phyloP scores from a whole-genome alignment of 2,329 filamentous ascomycete genomes.

The Neofusicoccum kwambonambiense region DNA sequence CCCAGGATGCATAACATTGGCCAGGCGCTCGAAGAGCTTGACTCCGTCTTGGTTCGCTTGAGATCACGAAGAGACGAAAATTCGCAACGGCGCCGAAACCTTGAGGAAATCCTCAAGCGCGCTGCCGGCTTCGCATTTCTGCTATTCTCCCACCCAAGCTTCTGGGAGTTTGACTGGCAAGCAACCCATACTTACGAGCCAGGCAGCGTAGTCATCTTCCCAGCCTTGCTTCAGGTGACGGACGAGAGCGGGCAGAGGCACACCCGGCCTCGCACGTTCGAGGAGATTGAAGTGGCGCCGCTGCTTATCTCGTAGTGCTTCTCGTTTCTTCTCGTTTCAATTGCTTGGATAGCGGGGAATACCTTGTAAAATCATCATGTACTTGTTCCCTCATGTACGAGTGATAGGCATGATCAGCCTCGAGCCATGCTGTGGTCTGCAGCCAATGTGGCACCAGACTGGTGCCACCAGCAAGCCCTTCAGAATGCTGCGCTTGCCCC shows the following conservation, averaged over 20 bases:
- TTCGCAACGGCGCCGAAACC: slow-evolving; percentile 29
- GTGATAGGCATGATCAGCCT: too few species aligned
- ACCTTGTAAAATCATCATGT: too few species aligned
- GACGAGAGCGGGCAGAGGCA: slow-evolving; percentile 31
- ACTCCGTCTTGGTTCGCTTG: slow-evolving; percentile 29
- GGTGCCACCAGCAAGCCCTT: too few species aligned
- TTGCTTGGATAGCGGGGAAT: too few species aligned
- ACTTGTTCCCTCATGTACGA: too few species aligned
- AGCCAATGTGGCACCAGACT: too few species aligned
- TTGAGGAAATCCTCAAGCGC: slow-evolving; percentile 37
- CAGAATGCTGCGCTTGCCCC: too few species aligned
- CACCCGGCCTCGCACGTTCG: slow-evolving; percentile 30
- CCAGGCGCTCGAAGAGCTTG: slow-evolving; percentile 24
- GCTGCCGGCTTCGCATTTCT: slow-evolving; percentile 35
- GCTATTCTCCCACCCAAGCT: slow-evolving; percentile 35
- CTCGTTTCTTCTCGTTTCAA: background rate
- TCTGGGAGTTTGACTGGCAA: slow-evolving; percentile 36
- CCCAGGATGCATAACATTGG: slow-evolving; percentile 28
- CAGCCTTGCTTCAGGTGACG: slow-evolving; percentile 33
- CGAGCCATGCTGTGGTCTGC: too few species aligned
- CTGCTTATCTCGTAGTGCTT: background rate
- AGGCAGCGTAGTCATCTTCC: slow-evolving; percentile 29
- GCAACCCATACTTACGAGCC: slow-evolving; percentile 17
- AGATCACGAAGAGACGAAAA: slow-evolving; percentile 22
- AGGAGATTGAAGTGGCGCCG: background rate